Conservation (phyloP, 495 filamentous ascomycete genomes). For the Daldinia bambusicola region DNA sequence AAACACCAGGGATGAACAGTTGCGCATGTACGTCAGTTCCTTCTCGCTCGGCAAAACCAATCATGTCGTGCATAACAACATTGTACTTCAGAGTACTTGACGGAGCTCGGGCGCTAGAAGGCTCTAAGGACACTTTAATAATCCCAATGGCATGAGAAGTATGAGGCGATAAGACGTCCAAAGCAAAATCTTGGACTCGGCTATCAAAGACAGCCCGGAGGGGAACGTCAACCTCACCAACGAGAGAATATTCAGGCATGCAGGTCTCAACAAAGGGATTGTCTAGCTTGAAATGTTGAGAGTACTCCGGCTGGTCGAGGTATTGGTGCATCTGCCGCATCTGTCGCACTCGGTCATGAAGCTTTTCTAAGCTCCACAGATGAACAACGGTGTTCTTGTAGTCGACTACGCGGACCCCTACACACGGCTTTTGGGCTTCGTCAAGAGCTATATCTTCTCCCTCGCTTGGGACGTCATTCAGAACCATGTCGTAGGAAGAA, state of each 20-base stretch:
- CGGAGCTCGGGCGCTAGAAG: conserved; percentile 91
- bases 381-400: conserved; percentile 88
- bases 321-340: conserved; percentile 99
- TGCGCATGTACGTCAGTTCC: conserved; percentile 96
- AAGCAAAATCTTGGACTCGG: conserved; percentile 90
- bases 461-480: conserved; percentile 88
- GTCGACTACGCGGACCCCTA: conserved; percentile 91
- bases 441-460: conserved; percentile 89
- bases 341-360: conserved; percentile 82
- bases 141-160: conserved; percentile 89
- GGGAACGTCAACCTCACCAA: conserved; percentile 95
- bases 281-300: conserved; percentile 80
- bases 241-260: conserved; percentile 89
- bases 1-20: conserved; percentile 91
- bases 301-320: conserved; percentile 91
- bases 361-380: conserved; percentile 93
- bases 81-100: conserved; percentile 97
- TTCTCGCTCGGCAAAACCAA: conserved; percentile 95
- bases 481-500: conserved; percentile 94
- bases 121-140: conserved; percentile 89
- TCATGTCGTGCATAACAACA: conserved; percentile 96
- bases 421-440: conserved; percentile 84
- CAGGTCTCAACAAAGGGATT: conserved; percentile 90
- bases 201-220: conserved; percentile 94
- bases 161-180: conserved; percentile 93